phyloP scores from a whole-genome alignment of 192 early-diverging fungal species.

The Coemansia sp. region DNA sequence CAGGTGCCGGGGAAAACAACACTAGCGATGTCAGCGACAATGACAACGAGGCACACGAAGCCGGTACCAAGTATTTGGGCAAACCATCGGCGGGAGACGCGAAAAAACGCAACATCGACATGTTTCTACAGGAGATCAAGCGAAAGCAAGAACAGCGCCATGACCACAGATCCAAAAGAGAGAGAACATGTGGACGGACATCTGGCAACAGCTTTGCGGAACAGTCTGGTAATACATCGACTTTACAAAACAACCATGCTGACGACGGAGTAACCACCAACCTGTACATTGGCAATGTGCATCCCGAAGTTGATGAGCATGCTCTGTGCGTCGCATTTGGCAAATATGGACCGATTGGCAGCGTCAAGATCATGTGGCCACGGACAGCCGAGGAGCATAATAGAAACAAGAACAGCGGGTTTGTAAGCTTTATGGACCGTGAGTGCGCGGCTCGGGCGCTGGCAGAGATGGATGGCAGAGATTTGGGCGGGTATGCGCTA shows the following conservation, averaged over 20 bases:
- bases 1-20: not conserved
- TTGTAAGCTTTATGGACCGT: conserved; percentile 89
- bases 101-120: conserved; percentile 79
- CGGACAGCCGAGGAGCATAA: conserved; percentile 80
- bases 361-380: conserved; percentile 96
- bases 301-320: conserved; percentile 71
- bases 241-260: conserved; percentile 24
- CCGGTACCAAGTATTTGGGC: not conserved
- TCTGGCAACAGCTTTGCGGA: conserved; percentile 12
- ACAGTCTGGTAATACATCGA: not conserved
- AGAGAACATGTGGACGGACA: not conserved
- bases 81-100: conserved; percentile 24
- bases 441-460: conserved; percentile 69
- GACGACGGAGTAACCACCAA: conserved; percentile 81
- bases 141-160: conserved; percentile 69
- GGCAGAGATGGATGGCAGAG: conserved; percentile 68
- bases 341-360: conserved; percentile 79
- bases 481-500: conserved; percentile 35
- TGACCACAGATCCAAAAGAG: conserved; percentile 42
- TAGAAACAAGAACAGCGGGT: conserved; percentile 77
- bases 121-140: conserved; percentile 84
- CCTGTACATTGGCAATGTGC: conserved; percentile 80
- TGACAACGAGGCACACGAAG: not conserved
- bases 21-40: not conserved
- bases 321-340: conserved; percentile 75